phyloP scores from a whole-genome alignment of 2,329 filamentous ascomycete genomes.

The Trichocomaceae sp. region DNA sequence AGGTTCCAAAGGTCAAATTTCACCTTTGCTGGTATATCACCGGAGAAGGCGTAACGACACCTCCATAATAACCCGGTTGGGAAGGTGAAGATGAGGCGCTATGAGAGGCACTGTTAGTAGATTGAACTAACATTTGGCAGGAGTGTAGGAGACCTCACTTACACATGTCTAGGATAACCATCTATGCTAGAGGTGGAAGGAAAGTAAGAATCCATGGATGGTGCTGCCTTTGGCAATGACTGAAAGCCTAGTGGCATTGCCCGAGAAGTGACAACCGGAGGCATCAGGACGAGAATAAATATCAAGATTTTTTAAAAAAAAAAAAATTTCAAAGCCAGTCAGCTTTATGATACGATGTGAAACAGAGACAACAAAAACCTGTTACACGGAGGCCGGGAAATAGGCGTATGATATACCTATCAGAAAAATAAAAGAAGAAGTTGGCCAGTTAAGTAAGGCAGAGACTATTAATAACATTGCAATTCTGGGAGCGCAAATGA shows the following conservation, averaged over 20 bases:
- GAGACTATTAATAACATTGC: neutral
- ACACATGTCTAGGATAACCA: slow-evolving; percentile 31
- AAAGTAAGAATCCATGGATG: slow-evolving; percentile 24
- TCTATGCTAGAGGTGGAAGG: slow-evolving; percentile 27
- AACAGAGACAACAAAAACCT: neutral
- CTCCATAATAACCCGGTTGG: slow-evolving; percentile 25
- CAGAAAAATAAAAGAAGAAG: neutral
- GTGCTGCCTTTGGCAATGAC: slow-evolving; percentile 25
- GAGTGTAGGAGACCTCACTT: slow-evolving; percentile 17
- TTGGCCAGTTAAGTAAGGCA: neutral
- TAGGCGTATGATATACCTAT: neutral
- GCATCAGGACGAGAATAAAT: slow-evolving; percentile 22
- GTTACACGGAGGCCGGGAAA: neutral
- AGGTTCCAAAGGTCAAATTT: neutral
- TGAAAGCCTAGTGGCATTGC: slow-evolving; percentile 26
- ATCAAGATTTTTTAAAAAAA: slow-evolving; percentile 4
- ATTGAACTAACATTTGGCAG: neutral
- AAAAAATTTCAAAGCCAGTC: neutral
- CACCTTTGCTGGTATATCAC: slow-evolving; percentile 36
- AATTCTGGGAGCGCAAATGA: neutral
- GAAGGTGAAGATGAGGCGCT: slow-evolving; percentile 15
- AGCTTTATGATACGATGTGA: neutral
- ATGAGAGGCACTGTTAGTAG: neutral
- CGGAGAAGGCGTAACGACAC: slow-evolving; percentile 23
- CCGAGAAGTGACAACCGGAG: slow-evolving; percentile 24